phyloP scores from a whole-genome alignment of 164 flowering plant species.

The Berberis thunbergii region DNA sequence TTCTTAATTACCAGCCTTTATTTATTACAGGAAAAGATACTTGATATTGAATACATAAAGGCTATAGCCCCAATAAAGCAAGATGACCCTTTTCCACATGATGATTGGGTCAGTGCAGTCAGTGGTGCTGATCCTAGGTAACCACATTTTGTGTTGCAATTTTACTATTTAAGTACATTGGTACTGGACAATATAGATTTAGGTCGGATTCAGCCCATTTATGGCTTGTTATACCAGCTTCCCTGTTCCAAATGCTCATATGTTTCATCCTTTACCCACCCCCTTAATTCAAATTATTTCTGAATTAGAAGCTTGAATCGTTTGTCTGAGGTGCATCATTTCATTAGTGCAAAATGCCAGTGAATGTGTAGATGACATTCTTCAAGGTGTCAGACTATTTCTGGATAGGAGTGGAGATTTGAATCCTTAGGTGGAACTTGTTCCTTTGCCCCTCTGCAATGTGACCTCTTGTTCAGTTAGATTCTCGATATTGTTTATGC shows the following conservation, averaged over 20 bases:
- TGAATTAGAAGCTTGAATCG: no score
- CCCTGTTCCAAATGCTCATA: not conserved
- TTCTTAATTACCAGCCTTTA: not conserved
- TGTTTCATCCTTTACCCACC: not conserved
- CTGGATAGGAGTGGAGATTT: not conserved
- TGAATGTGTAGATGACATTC: no score
- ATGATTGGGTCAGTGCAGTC: constrained; percentile 98
- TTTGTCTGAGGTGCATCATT: no score
- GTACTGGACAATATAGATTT: not conserved
- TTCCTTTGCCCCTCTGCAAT: not conserved
- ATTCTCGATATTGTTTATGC: not conserved
- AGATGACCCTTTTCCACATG: constrained; percentile 79
- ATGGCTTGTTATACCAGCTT: not conserved
- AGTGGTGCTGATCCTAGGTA: constrained; percentile 80
- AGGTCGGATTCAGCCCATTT: not conserved
- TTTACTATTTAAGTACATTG: not conserved
- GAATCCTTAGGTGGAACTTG: not conserved
- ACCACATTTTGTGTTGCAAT: constrained; percentile 4
- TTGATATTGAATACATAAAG: constrained; percentile 87
- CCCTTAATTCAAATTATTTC: no score
- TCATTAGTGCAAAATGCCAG: no score
- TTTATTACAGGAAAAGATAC: constrained; percentile 55
- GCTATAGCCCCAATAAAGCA: constrained; percentile 72
- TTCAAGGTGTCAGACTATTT: no score
- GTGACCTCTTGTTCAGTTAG: not conserved